Conservation (phyloP, 305 asterid genomes). For the Solanum chacoense region DNA sequence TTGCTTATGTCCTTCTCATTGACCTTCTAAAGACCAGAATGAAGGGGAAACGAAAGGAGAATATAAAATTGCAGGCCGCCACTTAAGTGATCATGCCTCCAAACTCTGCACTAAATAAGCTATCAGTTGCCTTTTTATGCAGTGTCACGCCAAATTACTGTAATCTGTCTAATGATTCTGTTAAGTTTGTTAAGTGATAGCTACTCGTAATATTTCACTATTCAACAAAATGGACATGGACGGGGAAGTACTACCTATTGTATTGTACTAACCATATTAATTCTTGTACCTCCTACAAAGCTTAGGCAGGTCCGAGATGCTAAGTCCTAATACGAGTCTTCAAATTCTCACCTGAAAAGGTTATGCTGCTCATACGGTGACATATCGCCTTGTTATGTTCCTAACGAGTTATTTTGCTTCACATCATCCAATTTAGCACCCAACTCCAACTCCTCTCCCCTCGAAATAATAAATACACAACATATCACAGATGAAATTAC, state of each 20-base stretch:
- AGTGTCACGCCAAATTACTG: neutral
- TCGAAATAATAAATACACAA: neutral
- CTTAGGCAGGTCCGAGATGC: neutral
- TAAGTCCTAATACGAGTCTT: neutral
- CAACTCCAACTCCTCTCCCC: neutral
- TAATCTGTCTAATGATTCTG: neutral
- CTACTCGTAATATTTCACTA: neutral
- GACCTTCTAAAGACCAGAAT: neutral
- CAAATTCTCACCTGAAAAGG: neutral
- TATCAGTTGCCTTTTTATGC: too few relatives aligned
- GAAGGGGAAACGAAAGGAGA: neutral
- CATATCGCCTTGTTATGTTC: neutral
- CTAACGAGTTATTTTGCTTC: neutral
- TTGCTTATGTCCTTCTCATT: neutral
- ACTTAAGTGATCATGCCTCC: neutral
- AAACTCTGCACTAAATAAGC: too few relatives aligned
- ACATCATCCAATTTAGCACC: neutral
- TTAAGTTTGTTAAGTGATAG: neutral
- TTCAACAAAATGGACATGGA: neutral
- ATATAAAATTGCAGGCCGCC: neutral
- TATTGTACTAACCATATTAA: neutral
- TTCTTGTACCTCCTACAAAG: neutral
- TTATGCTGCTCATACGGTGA: neutral
- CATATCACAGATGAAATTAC: neutral
- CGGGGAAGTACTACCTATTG: neutral